phyloP scores from a whole-genome alignment of 352 stramenopile genomes.

The Pythium chondricola region DNA sequence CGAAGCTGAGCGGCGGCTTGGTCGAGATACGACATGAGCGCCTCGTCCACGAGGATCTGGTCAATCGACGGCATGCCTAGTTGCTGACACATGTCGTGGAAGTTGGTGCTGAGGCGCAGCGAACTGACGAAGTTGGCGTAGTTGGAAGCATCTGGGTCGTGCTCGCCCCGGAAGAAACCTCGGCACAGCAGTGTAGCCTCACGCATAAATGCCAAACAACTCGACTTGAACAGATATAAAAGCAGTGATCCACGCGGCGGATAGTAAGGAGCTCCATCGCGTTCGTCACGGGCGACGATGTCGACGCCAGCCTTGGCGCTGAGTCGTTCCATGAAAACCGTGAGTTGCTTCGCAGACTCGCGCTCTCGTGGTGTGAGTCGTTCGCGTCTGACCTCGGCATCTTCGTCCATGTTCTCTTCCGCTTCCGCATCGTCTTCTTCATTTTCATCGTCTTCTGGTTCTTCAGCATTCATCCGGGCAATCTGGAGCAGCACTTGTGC shows the following conservation, averaged over 20 bases:
- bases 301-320: conserved; percentile 36
- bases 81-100: conserved; percentile 69
- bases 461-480: conserved; percentile 43
- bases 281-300: conserved; percentile 17
- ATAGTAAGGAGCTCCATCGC: conserved; percentile 15
- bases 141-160: conserved; percentile 67
- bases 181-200: conserved; percentile 71
- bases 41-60: conserved; percentile 43
- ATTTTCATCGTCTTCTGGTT: conserved; percentile 40
- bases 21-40: conserved; percentile 48
- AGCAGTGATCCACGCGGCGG: conserved; percentile 47
- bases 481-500: conserved; percentile 70
- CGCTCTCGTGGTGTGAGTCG: conserved; percentile 27
- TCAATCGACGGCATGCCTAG: conserved; percentile 53
- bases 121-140: conserved; percentile 79
- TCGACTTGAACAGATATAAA: conserved; percentile 69
- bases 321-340: conserved; percentile 41
- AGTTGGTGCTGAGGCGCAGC: conserved; percentile 67
- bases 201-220: conserved; percentile 63
- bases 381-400: conserved; percentile 27
- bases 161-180: conserved; percentile 69
- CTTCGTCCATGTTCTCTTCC: conserved; percentile 2
- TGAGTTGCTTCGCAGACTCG: conserved; percentile 5
- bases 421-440: conserved; percentile 14
- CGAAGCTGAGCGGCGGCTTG: conserved; percentile 47